Conservation (phyloP, 2,329 filamentous ascomycete genomes). For the Ceratocystis eucalypticola region DNA sequence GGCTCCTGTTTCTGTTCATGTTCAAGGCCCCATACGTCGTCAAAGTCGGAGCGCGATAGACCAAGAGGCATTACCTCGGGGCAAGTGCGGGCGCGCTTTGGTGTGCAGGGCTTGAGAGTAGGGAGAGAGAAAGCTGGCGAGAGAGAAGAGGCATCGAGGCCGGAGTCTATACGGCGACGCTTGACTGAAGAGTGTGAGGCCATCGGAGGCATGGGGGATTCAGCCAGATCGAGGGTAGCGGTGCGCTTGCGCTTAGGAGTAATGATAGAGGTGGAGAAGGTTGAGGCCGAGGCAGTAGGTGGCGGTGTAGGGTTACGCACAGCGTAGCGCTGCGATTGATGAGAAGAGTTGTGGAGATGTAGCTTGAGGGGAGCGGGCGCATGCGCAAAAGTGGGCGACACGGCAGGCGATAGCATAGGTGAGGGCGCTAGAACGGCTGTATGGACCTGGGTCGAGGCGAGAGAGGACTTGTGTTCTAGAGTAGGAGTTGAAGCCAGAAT, state of each 20-base stretch:
- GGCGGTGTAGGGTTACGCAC: conserved; percentile 32
- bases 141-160: conserved; percentile 25
- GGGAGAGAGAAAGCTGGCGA: conserved; percentile 19
- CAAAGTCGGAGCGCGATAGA: conserved; percentile 45
- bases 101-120: conserved; percentile 35
- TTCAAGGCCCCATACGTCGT: conserved; percentile 25
- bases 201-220: conserved; percentile 8
- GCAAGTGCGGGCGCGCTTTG: conserved; percentile 47
- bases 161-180: conserved; percentile 36
- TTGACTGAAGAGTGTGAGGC: conserved; percentile 32
- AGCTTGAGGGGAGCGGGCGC: conserved; percentile 9
- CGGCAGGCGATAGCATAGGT: too few relatives aligned
- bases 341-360: neutral
- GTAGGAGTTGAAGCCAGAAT: conserved; percentile 35
- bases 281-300: conserved; percentile 24
- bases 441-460: neutral
- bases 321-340: conserved; percentile 19
- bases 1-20: conserved; percentile 1
- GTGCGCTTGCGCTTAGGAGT: conserved; percentile 30
- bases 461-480: neutral
- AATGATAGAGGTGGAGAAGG: conserved; percentile 37
- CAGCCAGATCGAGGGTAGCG: conserved; percentile 10
- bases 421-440: conserved; percentile 7
- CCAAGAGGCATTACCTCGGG: conserved; percentile 48
- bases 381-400: conserved; percentile 7